phyloP scores from a whole-genome alignment of 2,329 filamentous ascomycete species.

The Aspergillus pseudoterreus region DNA sequence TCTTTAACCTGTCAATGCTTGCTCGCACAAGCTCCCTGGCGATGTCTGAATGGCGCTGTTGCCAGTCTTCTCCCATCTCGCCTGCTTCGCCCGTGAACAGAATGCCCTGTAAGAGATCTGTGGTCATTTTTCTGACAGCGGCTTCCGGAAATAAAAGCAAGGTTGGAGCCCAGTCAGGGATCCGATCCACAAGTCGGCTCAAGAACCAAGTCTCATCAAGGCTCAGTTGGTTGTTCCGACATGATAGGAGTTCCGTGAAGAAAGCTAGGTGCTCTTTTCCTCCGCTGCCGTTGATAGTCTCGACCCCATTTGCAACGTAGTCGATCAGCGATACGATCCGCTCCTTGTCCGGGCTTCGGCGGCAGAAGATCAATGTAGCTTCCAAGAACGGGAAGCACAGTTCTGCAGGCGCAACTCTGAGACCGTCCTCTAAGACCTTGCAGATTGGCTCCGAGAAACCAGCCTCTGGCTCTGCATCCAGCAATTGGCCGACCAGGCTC shows the following conservation, averaged over 20 bases:
- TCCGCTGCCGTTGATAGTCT: slow-evolving; percentile 47
- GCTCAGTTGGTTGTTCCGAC: slow-evolving; percentile 35
- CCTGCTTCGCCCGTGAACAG: slow-evolving; percentile 38
- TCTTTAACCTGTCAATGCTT: slow-evolving; percentile 32
- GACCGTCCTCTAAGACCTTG: slow-evolving; percentile 51
- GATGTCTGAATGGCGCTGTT: slow-evolving; percentile 23
- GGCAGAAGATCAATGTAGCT: slow-evolving; percentile 55
- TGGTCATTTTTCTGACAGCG: slow-evolving; percentile 43
- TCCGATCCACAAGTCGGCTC: slow-evolving; percentile 35
- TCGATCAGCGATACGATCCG: slow-evolving; percentile 38
- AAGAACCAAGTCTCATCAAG: slow-evolving; percentile 33
- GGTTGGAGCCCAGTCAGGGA: slow-evolving; percentile 49
- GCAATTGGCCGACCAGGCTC: slow-evolving; percentile 56
- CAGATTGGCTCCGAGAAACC: slow-evolving; percentile 49
- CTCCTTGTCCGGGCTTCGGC: slow-evolving; percentile 32
- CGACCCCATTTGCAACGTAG: slow-evolving; percentile 44
- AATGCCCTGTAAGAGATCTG: slow-evolving; percentile 40
- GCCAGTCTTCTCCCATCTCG: slow-evolving; percentile 24
- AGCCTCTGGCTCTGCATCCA: slow-evolving; percentile 51
- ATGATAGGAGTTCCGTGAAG: slow-evolving; percentile 51
- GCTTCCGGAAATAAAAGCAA: slow-evolving; percentile 51
- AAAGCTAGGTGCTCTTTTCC: slow-evolving; percentile 49
- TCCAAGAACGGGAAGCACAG: slow-evolving; percentile 55
- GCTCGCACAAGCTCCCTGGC: slow-evolving; percentile 30
- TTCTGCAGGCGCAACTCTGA: slow-evolving; percentile 50